Conservation (phyloP, 2,329 filamentous ascomycete species). For the Aspergillus tanneri region DNA sequence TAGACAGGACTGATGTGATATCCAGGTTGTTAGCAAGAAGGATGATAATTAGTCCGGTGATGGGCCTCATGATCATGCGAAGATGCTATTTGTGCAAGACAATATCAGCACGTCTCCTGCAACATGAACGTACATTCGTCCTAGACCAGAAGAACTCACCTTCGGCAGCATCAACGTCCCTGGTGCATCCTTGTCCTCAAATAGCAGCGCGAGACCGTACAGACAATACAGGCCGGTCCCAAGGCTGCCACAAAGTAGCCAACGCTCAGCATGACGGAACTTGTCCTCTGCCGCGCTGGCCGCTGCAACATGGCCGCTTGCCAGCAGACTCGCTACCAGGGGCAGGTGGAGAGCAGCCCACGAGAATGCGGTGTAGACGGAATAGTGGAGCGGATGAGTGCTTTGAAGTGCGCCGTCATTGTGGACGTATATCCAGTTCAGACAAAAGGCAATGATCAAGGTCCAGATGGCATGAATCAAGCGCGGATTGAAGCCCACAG, state of each 20-base stretch:
- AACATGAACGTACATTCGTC: no score
- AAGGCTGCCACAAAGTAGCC: conserved; percentile 50
- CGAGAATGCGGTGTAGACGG: conserved; percentile 46
- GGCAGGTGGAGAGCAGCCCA: conserved; percentile 50
- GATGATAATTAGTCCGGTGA: conserved; percentile 39
- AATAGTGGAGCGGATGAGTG: conserved; percentile 49
- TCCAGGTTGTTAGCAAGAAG: conserved; percentile 34
- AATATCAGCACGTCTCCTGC: no score
- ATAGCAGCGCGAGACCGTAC: conserved; percentile 39
- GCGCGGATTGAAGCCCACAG: conserved; percentile 45
- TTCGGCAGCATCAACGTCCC: conserved; percentile 34
- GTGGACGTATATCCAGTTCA: conserved; percentile 54
- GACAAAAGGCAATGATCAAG: conserved; percentile 51
- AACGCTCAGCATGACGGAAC: conserved; percentile 47
- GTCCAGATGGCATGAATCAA: conserved; percentile 50
- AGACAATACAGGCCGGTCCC: conserved; percentile 49
- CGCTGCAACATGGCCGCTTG: conserved; percentile 50
- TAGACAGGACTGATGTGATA: conserved; percentile 41
- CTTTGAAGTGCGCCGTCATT: conserved; percentile 48
- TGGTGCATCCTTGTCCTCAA: conserved; percentile 40
- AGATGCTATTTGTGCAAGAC: conserved; percentile 11
- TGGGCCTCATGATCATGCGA: conserved; percentile 28
- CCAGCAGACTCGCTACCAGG: conserved; percentile 48
- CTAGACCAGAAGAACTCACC: no score
- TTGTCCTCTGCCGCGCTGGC: conserved; percentile 40